A percentile compares a stretch with the other conserved stretches of the same genome.
Conservation (phyloP, 129 eudicot genomes). For the Artemisia tridentata region DNA sequence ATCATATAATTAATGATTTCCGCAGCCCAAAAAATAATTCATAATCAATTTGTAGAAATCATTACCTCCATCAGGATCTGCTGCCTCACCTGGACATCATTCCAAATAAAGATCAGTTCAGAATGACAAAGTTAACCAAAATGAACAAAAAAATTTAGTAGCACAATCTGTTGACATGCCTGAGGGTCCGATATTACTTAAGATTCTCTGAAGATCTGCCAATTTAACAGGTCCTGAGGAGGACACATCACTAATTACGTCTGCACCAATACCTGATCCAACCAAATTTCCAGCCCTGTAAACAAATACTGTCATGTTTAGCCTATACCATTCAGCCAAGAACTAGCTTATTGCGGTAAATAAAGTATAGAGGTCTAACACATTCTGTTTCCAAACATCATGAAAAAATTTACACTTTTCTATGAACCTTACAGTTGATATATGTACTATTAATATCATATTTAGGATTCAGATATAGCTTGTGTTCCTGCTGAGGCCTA, state of each 20-base stretch:
- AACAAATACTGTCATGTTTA: neutral
- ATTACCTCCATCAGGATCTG: conserved; percentile 85
- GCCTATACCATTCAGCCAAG: neutral
- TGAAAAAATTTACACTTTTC: neutral
- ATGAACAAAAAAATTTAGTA: neutral
- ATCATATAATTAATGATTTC: no score
- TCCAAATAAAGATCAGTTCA: conserved; percentile 14
- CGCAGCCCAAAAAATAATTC: no score
- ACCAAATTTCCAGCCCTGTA: conserved; percentile 90
- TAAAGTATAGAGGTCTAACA: neutral
- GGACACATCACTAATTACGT: conserved; percentile 77
- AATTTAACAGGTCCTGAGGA: conserved; percentile 97
- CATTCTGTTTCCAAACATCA: neutral
- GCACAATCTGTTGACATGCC: conserved; percentile 37
- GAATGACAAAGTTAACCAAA: neutral
- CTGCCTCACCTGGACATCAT: conserved; percentile 46
- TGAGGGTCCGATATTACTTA: conserved; percentile 79
- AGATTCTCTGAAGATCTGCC: conserved; percentile 84
- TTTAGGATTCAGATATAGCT: no score
- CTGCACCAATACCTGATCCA: conserved; percentile 74
- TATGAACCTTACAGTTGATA: no score
- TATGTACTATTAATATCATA: no score
- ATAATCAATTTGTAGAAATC: no score
- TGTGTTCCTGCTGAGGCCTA: no score
- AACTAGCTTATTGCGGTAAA: neutral